phyloP scores from a whole-genome alignment of 2,329 filamentous ascomycete species.

The Colletotrichum australisinense region DNA sequence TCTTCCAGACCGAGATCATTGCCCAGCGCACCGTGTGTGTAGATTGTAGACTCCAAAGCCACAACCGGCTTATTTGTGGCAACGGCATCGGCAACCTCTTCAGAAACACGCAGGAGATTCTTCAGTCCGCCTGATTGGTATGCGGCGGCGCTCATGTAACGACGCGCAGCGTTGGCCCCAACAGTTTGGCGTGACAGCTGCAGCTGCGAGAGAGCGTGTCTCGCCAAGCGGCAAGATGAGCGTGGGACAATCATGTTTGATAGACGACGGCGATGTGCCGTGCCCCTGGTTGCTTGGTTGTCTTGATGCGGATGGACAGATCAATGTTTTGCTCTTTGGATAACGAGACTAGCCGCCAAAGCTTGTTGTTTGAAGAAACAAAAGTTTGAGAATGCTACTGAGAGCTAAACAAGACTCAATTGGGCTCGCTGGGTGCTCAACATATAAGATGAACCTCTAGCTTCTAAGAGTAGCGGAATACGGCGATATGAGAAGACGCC shows the following conservation, averaged over 20 bases:
- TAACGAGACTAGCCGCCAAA: not conserved
- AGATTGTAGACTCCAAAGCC: constrained; percentile 94
- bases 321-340: not conserved
- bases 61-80: constrained; percentile 83
- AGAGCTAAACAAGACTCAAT: not conserved
- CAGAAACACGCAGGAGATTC: constrained; percentile 75
- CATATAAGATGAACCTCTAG: not conserved
- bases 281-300: constrained; percentile 1
- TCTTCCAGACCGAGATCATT: constrained; percentile 78
- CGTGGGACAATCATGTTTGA: constrained; percentile 28
- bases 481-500: not conserved
- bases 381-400: not conserved
- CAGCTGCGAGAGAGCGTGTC: constrained; percentile 18
- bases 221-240: constrained; percentile 28
- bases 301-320: not conserved
- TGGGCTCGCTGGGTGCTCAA: not conserved
- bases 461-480: not conserved
- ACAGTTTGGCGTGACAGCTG: not conserved
- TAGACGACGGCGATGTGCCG: not conserved
- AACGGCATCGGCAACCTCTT: constrained; percentile 85
- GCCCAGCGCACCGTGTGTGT: constrained; percentile 93
- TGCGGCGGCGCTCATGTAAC: constrained; percentile 30
- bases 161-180: not conserved
- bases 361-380: no score
- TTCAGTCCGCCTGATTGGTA: constrained; percentile 44